Evolutionary conservation across 1,284 basidiomycete species (phyloP), one percentile per base, ranked within the genome.

Genomic region (Heterobasidion annosum): DNA sequence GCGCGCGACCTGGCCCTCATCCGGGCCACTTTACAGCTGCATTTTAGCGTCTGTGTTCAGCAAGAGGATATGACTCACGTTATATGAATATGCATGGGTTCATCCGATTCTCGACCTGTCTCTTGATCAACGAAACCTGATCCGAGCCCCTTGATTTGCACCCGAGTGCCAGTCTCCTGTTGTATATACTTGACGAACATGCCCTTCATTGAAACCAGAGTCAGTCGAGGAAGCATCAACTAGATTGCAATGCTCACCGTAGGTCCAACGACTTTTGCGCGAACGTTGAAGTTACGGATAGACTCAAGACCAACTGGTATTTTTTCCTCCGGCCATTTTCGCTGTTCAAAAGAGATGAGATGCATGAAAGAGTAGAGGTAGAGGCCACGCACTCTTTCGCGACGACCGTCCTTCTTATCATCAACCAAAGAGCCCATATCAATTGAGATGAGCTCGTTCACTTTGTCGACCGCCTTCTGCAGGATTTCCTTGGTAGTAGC

Each of bases 171-270:
- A 0, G 96, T 99, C 72, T 99, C 96, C 64, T 86, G 83, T 72
- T 99, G 96, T 60, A 99, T 99, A 67, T 94, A 95, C 73, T 99
- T 99, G 61, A 99, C 96, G 67, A 98, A 99, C 67, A 94, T 87
- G 62, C 93, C 94, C 90, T 92, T 0, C 16, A 9, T 44, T 25
- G 13, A 35, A 16, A 25, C 19, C 10, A 25, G 3, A 32, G 13
- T 35, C n/a, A 35, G 16, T 34, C 16, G 18, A 60, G 44, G 16
- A 58, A 44, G 50, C 55, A 32, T 54, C 51, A 25, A 48, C 9
- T 53, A 7, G 25, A 25, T 25, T 32, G 42, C 18, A 51, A 40
- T 42, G 76, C 81, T 59, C 68, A 92, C 91, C 57, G 83, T 84
- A 8, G 96, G 97, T 4, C 96, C 96, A 44, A 99, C 96, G 32